Base-by-base conservation (phyloP, 352 stramenopile species). In the Phytopythium vexans region DNA sequence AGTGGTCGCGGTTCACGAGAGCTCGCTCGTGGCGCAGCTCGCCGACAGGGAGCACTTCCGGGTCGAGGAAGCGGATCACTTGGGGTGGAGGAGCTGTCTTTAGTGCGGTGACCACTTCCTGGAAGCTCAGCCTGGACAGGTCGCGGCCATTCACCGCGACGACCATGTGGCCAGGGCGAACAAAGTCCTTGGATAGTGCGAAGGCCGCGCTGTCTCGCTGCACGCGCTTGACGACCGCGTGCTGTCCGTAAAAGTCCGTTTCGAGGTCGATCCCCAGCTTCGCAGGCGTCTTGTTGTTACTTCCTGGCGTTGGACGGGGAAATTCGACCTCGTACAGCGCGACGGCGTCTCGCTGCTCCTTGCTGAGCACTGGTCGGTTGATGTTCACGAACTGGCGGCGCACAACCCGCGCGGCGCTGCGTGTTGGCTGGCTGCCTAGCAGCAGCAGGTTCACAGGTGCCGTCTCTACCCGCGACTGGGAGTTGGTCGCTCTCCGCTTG, bases 241-340 rank as follows among this genome's bases (percentile, higher is more conserved):
- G 65, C 21, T 74, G 57, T 27, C 71, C 69, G 50, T 82, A 81
- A 49, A 86, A 81, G 44, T 82, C 71, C 12, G 74, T 86, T 49
- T 86, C 74, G 1, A 86, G 64, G 8, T 81, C 71, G 45, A 86
- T 80, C 4, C 74, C 74, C 0, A 86, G 50, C 21, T 27, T 27
- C 21, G 21, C 21, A 8, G 68, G 55, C 27, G 39, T 49, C n/a
- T 68, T 56, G 10, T 41, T 14, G 32, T 16, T 45, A 5, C n/a
- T 41, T 8, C 7, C 15, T 7, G 33, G 3, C 32, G 14, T 44
- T 46, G 14, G 43, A 2, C 4, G 52, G n/a, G 66, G 71, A 49
- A 86, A 86, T 52, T 82, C 74, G 39, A 86, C 56, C 14, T 86
- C 74, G 49, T 82, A 86, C 32, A 74, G 58, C 47, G 62, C 60